Evolutionary conservation across 352 stramenopile genomes (phyloP).

Genomic region (Pythium phragmitis): DNA sequence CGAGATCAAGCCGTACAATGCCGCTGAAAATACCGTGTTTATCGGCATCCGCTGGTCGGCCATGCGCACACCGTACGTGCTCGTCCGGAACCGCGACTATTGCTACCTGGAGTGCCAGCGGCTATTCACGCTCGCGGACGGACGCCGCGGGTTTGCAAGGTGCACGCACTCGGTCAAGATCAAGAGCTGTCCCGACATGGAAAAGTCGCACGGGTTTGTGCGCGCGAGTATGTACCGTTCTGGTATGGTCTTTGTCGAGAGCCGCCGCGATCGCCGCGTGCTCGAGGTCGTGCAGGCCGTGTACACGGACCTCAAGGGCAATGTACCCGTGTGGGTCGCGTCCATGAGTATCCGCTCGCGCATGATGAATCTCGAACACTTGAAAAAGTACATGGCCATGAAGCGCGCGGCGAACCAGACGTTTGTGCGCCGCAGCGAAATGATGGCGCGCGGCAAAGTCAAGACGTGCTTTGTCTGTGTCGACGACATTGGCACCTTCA

Average conservation of each 20-base stretch:
- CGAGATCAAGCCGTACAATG: conserved; percentile 62
- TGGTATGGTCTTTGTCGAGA: conserved; percentile 77
- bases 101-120: conserved; percentile 80
- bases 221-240: conserved; percentile 83
- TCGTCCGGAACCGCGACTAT: conserved; percentile 76
- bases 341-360: conserved; percentile 52
- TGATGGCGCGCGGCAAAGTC: conserved; percentile 63
- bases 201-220: conserved; percentile 76
- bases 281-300: conserved; percentile 79
- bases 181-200: conserved; percentile 79
- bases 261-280: conserved; percentile 65
- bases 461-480: conserved; percentile 84
- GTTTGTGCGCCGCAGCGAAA: conserved; percentile 60
- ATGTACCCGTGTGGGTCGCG: conserved; percentile 70
- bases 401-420: conserved; percentile 75
- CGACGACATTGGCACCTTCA: conserved; percentile 79
- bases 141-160: conserved; percentile 58
- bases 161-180: conserved; percentile 87
- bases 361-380: conserved; percentile 73
- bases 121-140: conserved; percentile 58
- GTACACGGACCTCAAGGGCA: conserved; percentile 81
- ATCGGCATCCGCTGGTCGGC: conserved; percentile 80
- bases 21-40: conserved; percentile 53
- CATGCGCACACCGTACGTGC: conserved; percentile 64
- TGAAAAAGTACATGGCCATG: conserved; percentile 84